Conservation (phyloP, 139 green algal genomes). For the Chlorella sp. region DNA sequence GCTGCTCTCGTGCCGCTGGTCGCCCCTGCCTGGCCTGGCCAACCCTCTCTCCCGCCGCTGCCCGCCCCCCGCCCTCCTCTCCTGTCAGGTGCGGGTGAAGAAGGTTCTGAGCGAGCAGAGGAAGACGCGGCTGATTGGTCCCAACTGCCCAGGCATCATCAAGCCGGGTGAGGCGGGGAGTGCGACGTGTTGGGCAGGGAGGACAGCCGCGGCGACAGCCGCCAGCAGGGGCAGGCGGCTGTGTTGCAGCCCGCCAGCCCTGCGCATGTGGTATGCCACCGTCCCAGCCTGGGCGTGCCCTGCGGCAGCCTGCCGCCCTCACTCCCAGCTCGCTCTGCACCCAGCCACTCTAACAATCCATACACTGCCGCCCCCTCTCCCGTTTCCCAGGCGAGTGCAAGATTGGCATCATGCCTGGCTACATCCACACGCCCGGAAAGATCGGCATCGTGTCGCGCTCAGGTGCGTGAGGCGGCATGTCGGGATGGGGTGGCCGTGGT, state of each 20-base stretch:
- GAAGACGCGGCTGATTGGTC: constrained; percentile 95
- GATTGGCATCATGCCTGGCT: constrained; percentile 99
- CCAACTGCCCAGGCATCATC: constrained; percentile 99
- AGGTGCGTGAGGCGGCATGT: neutral
- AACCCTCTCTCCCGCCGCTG: neutral
- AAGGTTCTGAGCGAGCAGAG: constrained; percentile 86
- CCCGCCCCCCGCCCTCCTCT: neutral
- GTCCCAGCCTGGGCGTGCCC: no score
- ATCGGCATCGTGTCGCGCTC: constrained; percentile 98
- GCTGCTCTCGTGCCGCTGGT: neutral
- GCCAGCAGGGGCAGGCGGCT: no score
- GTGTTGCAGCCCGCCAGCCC: neutral
- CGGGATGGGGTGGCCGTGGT: neutral
- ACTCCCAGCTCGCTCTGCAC: no score
- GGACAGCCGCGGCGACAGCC: neutral
- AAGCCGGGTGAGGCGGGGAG: constrained; percentile 75
- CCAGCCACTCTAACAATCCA: neutral
- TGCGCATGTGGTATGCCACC: no score
- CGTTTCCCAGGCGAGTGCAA: constrained; percentile 89
- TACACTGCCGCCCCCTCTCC: neutral
- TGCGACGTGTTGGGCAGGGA: neutral
- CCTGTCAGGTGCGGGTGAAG: constrained; percentile 82
- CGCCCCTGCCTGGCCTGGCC: neutral
- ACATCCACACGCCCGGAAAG: constrained; percentile 96
- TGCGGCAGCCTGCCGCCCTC: no score